Base-by-base conservation (phyloP, 139 green algal species). In the Yamagishiella unicocca region DNA sequence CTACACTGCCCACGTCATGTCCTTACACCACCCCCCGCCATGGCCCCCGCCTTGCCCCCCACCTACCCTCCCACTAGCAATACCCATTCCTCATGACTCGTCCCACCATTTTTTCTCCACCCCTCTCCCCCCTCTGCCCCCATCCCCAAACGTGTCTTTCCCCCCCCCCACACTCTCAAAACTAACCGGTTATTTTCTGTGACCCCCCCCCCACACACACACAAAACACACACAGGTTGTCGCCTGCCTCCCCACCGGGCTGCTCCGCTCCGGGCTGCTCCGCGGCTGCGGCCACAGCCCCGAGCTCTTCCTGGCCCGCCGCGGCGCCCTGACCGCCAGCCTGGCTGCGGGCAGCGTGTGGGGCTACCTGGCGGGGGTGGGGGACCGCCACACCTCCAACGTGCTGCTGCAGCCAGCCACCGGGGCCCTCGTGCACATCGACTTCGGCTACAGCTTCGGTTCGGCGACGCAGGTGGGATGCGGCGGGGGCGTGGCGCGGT, bases 361-460 rank as follows among this genome's bases (percentile, higher is more conserved):
- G 24, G 93, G 94, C 43, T 97, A 91, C 68, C 43, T 95, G 53
- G 89, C 88, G 37, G 95, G 95, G 6, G 79, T 96, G 46, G 95
- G 95, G 17, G 95, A 98, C 84, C 87, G 95, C 24, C 95, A 98
- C 89, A 67, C 92, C 4, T 71, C 90, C 4, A 98, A 98, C 78
- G 68, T 97, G 40, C 89, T 98, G 71, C 24, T 98, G 66, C 88
- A 96, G 75, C 76, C 82, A 40, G 37, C 43, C 5, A 93, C 67
- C 25, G 93, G 93, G 2, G 58, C 42, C 1, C 66, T 96, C 8
- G 87, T 95, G 43, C 92, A 90, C 37, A 96, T 98, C 38, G 95
- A 98, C 87, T 98, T 98, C 91, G 95, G 95, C 35, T 97, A 96
- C 88, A 91, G 87, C 22, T 97, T 98, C 70, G 95, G 93, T 3